phyloP scores from a whole-genome alignment of 495 filamentous ascomycete genomes.

The Bathelium albidoporum region DNA sequence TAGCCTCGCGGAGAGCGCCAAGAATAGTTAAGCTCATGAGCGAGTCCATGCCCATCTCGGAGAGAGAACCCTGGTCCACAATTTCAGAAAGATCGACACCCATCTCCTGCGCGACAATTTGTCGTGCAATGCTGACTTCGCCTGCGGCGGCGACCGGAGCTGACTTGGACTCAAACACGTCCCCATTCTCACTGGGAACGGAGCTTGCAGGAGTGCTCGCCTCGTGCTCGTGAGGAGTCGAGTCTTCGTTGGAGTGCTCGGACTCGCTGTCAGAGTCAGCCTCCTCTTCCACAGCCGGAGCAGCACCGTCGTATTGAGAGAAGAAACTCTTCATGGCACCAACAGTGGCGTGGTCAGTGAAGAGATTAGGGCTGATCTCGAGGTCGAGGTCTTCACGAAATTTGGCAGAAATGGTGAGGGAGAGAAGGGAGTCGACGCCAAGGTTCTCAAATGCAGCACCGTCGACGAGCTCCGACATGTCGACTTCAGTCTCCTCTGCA shows the following conservation, averaged over 20 bases:
- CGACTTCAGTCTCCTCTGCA: constrained; percentile 35
- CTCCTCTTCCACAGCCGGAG: constrained; percentile 22
- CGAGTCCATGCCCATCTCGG: constrained; percentile 38
- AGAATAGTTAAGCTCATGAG: constrained; percentile 39
- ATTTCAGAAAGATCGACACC: constrained; percentile 36
- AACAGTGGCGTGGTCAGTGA: constrained; percentile 35
- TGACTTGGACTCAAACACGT: background rate
- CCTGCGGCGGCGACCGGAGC: constrained; percentile 24
- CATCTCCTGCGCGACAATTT: constrained; percentile 37
- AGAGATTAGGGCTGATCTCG: constrained; percentile 35
- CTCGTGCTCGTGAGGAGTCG: constrained; percentile 26
- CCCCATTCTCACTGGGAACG: constrained; percentile 21
- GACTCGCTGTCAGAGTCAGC: constrained; percentile 29
- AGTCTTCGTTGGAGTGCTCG: constrained; percentile 20
- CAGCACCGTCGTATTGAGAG: constrained; percentile 30
- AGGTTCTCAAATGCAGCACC: constrained; percentile 37
- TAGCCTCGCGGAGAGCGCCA: constrained; percentile 34
- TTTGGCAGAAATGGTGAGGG: constrained; percentile 35
- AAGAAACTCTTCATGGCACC: constrained; percentile 39
- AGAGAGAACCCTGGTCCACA: constrained; percentile 31
- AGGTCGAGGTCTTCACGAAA: constrained; percentile 37
- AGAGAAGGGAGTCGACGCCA: constrained; percentile 36
- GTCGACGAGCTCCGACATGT: constrained; percentile 34
- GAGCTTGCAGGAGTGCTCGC: constrained; percentile 32
- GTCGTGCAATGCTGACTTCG: constrained; percentile 29